A percentile compares a stretch with the other conserved stretches of the same genome.
Evolutionary conservation across 129 eudicot genomes (phyloP).

Genomic region (Glebionis coronaria): DNA sequence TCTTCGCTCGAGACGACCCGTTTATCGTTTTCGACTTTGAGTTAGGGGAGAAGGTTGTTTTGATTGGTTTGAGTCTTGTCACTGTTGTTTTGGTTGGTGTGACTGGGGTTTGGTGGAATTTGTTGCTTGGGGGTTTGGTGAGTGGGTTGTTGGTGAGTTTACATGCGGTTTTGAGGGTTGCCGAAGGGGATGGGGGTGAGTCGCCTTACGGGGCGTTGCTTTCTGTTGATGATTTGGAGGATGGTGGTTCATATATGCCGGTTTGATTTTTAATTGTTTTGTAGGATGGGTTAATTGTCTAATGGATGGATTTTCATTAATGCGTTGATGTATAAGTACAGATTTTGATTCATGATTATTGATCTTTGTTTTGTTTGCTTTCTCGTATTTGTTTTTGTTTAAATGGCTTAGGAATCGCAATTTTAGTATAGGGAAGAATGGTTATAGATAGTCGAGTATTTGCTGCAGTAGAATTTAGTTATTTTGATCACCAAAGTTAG

Average conservation of each 20-base stretch:
- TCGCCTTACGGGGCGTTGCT: slow-evolving; percentile 60
- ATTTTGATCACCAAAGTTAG: too few relatives aligned
- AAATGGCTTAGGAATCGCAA: too few relatives aligned
- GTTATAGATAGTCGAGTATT: too few relatives aligned
- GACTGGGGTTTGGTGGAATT: slow-evolving; percentile 51
- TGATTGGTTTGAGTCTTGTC: slow-evolving; percentile 33
- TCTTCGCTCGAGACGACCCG: slow-evolving; percentile 49
- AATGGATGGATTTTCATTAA: slow-evolving; percentile 7
- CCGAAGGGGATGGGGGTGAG: slow-evolving; percentile 43
- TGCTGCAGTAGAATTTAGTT: too few relatives aligned
- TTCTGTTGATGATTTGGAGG: slow-evolving; percentile 42
- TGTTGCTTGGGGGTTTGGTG: slow-evolving; percentile 32
- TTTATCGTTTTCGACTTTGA: slow-evolving; percentile 35
- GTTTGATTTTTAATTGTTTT: slow-evolving; percentile 42
- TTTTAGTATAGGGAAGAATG: too few relatives aligned
- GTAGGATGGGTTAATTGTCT: not conserved
- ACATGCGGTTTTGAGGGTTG: slow-evolving; percentile 58
- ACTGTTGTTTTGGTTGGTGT: slow-evolving; percentile 46
- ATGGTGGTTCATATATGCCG: slow-evolving; percentile 40
- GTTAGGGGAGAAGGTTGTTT: slow-evolving; percentile 46
- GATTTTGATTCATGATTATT: slow-evolving; percentile 14
- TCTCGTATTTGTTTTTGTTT: too few relatives aligned
- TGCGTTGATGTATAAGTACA: not conserved
- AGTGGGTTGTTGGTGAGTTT: slow-evolving; percentile 34
- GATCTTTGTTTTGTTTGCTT: not conserved